Percentiles rank a stretch among this genome's conserved stretches.
Evolutionary conservation across 2,329 filamentous ascomycete genomes (phyloP).

Genomic region (Neodidymelliopsis sp.): DNA sequence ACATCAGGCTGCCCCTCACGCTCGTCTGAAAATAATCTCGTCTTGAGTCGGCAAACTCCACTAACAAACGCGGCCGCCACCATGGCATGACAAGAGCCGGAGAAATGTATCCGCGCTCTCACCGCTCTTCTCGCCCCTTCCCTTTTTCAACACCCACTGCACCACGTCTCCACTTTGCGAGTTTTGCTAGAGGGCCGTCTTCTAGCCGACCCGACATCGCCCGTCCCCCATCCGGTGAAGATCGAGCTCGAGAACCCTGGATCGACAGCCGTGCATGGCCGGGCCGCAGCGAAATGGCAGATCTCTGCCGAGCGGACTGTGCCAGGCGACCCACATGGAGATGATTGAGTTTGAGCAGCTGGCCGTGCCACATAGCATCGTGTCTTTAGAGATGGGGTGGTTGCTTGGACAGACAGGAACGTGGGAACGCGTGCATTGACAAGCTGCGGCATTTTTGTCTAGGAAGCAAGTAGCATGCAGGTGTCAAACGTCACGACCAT

Average conservation of each 20-base stretch:
- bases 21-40: too few species aligned
- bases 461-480: not conserved
- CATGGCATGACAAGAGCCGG: conserved; percentile 12
- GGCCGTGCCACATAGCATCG: too few species aligned
- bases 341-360: conserved; percentile 3
- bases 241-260: conserved; percentile 1
- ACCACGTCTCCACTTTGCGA: conserved; percentile 5
- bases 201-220: conserved; percentile 12
- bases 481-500: conserved; percentile 5
- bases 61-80: conserved; percentile 13
- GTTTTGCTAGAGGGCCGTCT: too few species aligned
- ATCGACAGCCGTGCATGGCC: conserved; percentile 4
- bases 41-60: too few species aligned
- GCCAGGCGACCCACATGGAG: conserved; percentile 10
- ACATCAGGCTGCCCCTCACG: too few species aligned
- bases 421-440: conserved; percentile 7
- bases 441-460: too few species aligned
- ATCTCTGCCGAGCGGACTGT: not conserved
- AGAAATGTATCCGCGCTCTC: conserved; percentile 14
- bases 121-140: conserved; percentile 20
- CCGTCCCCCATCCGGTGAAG: conserved; percentile 11
- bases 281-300: conserved; percentile 15
- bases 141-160: conserved; percentile 8
- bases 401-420: not conserved
- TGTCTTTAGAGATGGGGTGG: too few species aligned